These are phyloP conservation scores for Celoporthe dispersa DNA, from an alignment of 2,329 filamentous ascomycete genomes.

Conservation along the genomic window DNA sequence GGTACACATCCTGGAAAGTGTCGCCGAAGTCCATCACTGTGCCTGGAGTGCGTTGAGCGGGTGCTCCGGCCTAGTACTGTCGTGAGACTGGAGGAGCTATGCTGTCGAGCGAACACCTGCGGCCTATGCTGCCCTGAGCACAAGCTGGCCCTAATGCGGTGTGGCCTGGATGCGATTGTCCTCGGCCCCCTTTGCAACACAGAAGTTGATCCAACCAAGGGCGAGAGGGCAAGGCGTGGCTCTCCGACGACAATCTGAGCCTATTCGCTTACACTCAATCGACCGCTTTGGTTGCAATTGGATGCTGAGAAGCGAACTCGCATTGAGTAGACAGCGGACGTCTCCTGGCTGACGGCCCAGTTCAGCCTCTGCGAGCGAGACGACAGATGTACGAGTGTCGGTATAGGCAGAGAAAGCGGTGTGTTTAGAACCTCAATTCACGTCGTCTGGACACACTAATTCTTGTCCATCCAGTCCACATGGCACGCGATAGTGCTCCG, in stretches of 20 bases:
- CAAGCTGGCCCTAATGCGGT: background rate
- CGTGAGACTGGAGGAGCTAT: background rate
- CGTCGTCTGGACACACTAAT: background rate
- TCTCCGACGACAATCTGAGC: background rate
- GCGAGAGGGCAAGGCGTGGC: background rate
- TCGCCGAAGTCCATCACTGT: background rate
- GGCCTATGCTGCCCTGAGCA: background rate
- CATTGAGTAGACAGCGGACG: slow-evolving; percentile 4
- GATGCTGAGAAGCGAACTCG: slow-evolving; percentile 5
- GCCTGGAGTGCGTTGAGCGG: too few species aligned
- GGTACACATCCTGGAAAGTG: background rate
- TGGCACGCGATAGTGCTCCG: background rate
- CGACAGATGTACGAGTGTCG: background rate
- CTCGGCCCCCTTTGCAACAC: background rate
- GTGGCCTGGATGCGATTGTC: background rate
- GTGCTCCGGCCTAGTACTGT: background rate
- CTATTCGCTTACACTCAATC: background rate
- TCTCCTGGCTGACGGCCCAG: background rate
- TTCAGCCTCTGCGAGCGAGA: slow-evolving; percentile 1
- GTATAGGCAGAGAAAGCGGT: background rate
- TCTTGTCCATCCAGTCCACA: background rate
- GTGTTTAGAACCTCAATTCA: background rate
- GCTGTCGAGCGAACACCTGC: background rate
- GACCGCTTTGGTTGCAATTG: background rate
- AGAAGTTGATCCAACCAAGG: background rate